phyloP scores from a whole-genome alignment of 257 asterid species.

The Scutellaria baicalensis region DNA sequence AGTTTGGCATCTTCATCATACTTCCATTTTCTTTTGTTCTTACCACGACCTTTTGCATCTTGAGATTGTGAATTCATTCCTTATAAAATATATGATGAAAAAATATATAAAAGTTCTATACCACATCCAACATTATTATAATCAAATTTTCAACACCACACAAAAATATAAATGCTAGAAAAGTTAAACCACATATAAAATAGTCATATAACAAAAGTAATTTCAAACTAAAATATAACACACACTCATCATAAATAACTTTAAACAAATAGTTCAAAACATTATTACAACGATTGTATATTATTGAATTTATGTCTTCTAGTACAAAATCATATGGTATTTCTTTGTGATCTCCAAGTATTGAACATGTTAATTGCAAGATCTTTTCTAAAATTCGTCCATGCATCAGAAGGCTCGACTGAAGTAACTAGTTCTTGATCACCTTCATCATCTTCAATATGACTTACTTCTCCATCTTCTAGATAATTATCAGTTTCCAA shows the following conservation, averaged over 20 bases:
- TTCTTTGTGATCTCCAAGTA: not conserved
- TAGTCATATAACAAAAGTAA: too few relatives aligned
- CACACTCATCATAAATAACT: too few relatives aligned
- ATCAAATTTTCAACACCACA: not conserved
- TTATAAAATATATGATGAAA: not conserved
- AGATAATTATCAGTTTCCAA: not conserved
- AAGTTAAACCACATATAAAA: too few relatives aligned
- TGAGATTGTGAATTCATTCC: not conserved
- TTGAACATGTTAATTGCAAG: not conserved
- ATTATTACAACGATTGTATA: not conserved
- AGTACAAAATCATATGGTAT: not conserved
- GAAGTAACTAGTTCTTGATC: too few relatives aligned
- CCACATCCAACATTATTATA: not conserved
- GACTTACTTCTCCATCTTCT: not conserved
- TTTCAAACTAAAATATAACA: too few relatives aligned
- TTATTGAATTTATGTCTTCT: not conserved
- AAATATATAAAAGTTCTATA: not conserved
- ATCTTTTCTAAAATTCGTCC: not conserved
- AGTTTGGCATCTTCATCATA: not conserved
- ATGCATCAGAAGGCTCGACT: too few relatives aligned
- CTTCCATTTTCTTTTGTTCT: not conserved
- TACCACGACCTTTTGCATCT: too few relatives aligned
- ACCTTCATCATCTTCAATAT: not conserved
- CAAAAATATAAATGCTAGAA: too few relatives aligned
- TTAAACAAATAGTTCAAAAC: not conserved